Evolutionary conservation across 108 stramenopile genomes (phyloP).

Genomic region (Cyclotella kingstonii): DNA sequence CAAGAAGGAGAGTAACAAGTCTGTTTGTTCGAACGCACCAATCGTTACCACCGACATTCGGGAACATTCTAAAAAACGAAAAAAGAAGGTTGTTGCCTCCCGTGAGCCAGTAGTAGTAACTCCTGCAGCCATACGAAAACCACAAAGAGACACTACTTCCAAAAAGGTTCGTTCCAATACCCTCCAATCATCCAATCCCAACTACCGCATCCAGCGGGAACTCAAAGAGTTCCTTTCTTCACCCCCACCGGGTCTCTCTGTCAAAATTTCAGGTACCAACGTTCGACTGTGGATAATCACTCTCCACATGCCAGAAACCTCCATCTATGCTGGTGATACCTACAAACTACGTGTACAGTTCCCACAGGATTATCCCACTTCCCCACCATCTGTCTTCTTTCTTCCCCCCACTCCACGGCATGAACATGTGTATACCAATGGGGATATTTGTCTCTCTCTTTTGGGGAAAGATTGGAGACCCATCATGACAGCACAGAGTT

Average conservation of each 20-base stretch:
- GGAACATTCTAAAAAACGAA: constrained; percentile 9
- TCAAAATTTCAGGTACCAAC: constrained; percentile 82
- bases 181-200: constrained; percentile 67
- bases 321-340: constrained; percentile 91
- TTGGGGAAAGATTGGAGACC: constrained; percentile 96
- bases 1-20: neutral
- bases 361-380: constrained; percentile 87
- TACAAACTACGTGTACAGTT: constrained; percentile 87
- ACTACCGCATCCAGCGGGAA: constrained; percentile 86
- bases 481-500: constrained; percentile 91
- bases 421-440: constrained; percentile 98
- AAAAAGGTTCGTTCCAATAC: constrained; percentile 56
- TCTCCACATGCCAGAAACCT: constrained; percentile 74
- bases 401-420: constrained; percentile 69
- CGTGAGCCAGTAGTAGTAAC: constrained; percentile 6
- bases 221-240: constrained; percentile 80
- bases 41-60: constrained; percentile 1
- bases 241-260: constrained; percentile 81
- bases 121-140: constrained; percentile 16
- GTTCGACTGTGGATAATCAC: constrained; percentile 92
- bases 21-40: neutral
- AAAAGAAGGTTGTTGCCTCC: neutral
- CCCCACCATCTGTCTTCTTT: constrained; percentile 93
- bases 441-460: constrained; percentile 93
- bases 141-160: constrained; percentile 45